These are phyloP conservation scores for Boehmeria nivea DNA, from an alignment of 306 rosid species.

Conservation along the genomic window DNA sequence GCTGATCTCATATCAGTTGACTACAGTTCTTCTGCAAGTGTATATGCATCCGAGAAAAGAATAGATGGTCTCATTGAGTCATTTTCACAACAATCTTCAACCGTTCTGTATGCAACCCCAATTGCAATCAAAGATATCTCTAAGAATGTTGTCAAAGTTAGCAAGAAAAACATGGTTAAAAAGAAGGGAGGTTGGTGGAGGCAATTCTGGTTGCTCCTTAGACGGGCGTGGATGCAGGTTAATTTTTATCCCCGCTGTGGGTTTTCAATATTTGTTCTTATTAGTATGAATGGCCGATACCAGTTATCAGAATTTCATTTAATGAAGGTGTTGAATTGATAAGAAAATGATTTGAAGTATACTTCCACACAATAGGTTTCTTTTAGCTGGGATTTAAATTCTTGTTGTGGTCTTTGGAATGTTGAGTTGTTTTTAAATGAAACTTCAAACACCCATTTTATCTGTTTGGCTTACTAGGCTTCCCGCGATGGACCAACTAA, in stretches of 20 bases:
- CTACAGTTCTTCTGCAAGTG: slow-evolving; percentile 85
- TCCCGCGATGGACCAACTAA: slow-evolving; percentile 90
- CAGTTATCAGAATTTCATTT: not conserved
- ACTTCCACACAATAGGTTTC: not conserved
- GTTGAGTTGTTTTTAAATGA: slow-evolving; percentile 11
- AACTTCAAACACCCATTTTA: too few species aligned
- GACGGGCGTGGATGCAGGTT: slow-evolving; percentile 98
- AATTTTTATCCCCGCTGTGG: not conserved
- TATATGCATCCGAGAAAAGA: slow-evolving; percentile 67
- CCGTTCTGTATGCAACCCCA: slow-evolving; percentile 68
- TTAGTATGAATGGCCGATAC: too few species aligned
- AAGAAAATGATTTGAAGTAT: not conserved
- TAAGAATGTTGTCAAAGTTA: slow-evolving; percentile 27
- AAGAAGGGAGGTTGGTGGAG: slow-evolving; percentile 85
- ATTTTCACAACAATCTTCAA: slow-evolving; percentile 51
- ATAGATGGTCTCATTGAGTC: slow-evolving; percentile 77
- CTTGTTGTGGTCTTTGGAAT: not conserved
- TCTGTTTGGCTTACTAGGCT: slow-evolving; percentile 35
- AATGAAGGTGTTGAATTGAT: too few species aligned
- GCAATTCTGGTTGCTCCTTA: slow-evolving; percentile 80
- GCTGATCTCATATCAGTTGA: slow-evolving; percentile 95
- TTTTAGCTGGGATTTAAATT: not conserved
- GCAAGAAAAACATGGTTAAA: slow-evolving; percentile 37
- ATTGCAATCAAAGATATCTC: slow-evolving; percentile 42
- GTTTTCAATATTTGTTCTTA: not conserved